Conservation (phyloP, 78 protist species). For the Tieghemostelium lacteum region DNA sequence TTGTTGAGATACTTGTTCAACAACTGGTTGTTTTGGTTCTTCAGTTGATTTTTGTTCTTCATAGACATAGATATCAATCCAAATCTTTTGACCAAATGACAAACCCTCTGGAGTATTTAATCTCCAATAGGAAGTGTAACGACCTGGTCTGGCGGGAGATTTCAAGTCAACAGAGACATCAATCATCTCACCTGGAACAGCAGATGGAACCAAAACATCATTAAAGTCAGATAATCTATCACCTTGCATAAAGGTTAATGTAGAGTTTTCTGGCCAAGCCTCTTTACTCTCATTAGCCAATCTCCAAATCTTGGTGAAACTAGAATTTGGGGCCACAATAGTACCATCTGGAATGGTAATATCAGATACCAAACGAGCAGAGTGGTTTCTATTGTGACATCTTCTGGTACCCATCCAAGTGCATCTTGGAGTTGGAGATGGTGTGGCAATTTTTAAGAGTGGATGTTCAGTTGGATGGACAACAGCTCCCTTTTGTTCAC, state of each 20-base stretch:
- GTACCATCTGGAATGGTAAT: constrained; percentile 81
- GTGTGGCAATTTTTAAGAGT: constrained; percentile 29
- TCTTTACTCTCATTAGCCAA: constrained; percentile 71
- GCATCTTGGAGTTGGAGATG: background rate
- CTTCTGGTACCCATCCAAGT: constrained; percentile 19
- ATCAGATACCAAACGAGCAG: constrained; percentile 77
- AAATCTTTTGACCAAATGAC: constrained; percentile 79
- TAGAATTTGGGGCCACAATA: constrained; percentile 16
- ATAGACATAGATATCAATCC: constrained; percentile 34
- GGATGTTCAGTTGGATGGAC: constrained; percentile 60
- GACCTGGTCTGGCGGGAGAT: constrained; percentile 66
- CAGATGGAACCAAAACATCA: constrained; percentile 7
- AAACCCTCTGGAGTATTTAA: constrained; percentile 39
- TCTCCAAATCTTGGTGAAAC: constrained; percentile 82
- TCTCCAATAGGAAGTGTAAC: constrained; percentile 83
- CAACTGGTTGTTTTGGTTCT: background rate
- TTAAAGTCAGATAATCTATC: constrained; percentile 39
- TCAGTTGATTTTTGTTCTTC: background rate
- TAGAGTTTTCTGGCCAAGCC: constrained; percentile 69
- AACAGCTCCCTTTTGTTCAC: constrained; percentile 37
- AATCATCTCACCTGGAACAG: constrained; percentile 39
- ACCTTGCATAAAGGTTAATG: constrained; percentile 63
- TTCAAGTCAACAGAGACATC: constrained; percentile 71
- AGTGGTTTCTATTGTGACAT: constrained; percentile 8
- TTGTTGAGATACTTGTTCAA: background rate